Conservation (phyloP, 768 basidiomycete species). For the Calvatia gigantea region DNA sequence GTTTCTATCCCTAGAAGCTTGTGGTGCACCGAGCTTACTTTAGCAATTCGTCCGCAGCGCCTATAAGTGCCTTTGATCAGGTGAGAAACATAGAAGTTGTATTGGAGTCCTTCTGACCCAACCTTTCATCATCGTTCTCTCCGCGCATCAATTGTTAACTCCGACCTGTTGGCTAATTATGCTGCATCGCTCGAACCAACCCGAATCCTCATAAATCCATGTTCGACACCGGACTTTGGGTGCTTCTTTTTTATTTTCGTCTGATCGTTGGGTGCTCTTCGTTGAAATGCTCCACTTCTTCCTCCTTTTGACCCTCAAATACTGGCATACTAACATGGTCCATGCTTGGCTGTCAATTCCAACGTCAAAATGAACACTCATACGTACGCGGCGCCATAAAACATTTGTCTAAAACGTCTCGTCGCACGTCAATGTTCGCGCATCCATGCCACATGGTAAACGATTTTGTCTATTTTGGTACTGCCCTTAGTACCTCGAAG, state of each 20-base stretch:
- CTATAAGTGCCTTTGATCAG: conserved; percentile 87
- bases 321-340: too few species aligned
- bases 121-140: not conserved
- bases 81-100: conserved; percentile 27
- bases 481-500: conserved; percentile 68
- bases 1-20: not conserved
- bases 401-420: too few species aligned
- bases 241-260: not conserved
- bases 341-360: too few species aligned
- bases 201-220: not conserved
- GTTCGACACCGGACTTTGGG: not conserved
- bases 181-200: not conserved
- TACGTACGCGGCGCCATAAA: too few species aligned
- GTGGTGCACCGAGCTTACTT: not conserved
- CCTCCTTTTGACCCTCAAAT: not conserved
- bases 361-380: too few species aligned
- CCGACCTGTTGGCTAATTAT: not conserved
- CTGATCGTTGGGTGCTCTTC: not conserved
- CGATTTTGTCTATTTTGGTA: too few species aligned
- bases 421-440: too few species aligned
- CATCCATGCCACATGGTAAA: too few species aligned
- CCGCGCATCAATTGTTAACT: not conserved
- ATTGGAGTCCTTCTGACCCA: not conserved
- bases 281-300: too few species aligned
- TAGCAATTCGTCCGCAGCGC: conserved; percentile 38